Evolutionary conservation across 2,329 filamentous ascomycete species (phyloP).

Genomic region (Colletotrichum sp.): DNA sequence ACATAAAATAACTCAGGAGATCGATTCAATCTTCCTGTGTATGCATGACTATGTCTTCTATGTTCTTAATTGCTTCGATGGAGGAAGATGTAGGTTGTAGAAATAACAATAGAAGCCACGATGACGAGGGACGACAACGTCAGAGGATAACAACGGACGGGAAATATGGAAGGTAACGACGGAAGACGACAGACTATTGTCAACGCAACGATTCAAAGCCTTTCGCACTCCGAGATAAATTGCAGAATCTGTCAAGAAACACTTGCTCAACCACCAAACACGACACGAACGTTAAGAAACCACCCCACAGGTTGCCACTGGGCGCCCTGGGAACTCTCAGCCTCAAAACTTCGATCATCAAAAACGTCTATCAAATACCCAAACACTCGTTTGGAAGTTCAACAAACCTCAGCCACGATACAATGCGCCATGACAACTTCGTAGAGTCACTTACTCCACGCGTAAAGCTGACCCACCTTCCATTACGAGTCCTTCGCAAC

Average conservation of each 20-base stretch:
- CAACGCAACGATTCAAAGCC: not conserved
- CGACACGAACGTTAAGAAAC: no score
- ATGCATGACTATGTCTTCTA: no score
- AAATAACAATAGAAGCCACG: no score
- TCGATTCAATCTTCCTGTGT: rapidly evolving
- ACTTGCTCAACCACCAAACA: not conserved
- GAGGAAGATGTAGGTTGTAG: not conserved
- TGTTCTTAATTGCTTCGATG: not conserved
- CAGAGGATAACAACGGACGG: no score
- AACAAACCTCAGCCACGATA: no score
- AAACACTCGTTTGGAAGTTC: not conserved
- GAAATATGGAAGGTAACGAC: not conserved
- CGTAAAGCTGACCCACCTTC: not conserved
- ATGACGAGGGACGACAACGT: not conserved
- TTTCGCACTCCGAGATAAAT: not conserved
- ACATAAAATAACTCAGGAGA: no score
- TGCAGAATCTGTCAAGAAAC: not conserved
- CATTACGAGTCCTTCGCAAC: not conserved
- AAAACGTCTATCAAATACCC: not conserved
- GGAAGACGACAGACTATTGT: rapidly evolving
- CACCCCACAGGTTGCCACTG: no score
- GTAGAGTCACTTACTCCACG: not conserved
- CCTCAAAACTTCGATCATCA: not conserved
- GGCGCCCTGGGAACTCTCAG: not conserved
- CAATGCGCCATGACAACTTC: not conserved